These are phyloP conservation scores for Stachybotrys elegans DNA, from an alignment of 2,329 filamentous ascomycete genomes.

Conservation along the genomic window DNA sequence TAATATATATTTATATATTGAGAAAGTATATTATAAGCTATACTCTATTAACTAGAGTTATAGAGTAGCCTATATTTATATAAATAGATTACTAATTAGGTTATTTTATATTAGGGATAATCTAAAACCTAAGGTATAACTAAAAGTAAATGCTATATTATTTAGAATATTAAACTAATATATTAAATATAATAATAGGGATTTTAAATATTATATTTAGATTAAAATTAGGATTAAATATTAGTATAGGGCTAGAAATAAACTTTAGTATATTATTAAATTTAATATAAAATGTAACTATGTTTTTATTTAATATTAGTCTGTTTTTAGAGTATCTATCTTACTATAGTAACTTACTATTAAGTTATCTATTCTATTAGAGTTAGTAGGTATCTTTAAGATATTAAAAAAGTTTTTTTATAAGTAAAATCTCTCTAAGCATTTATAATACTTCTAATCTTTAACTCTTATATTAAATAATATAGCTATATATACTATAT, in stretches of 20 bases:
- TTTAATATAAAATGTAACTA: neutral
- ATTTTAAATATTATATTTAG: neutral
- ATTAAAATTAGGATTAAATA: neutral
- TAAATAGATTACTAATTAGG: no score
- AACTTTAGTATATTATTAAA: neutral
- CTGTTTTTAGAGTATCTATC: neutral
- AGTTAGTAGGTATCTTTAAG: neutral
- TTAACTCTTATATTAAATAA: no score
- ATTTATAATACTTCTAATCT: neutral
- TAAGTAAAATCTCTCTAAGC: neutral
- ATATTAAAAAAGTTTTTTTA: neutral
- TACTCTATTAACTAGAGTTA: no score
- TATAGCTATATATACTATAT: neutral
- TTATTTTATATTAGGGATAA: no score
- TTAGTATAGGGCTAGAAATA: neutral
- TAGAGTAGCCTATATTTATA: neutral
- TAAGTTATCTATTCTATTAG: neutral
- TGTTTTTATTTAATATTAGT: neutral
- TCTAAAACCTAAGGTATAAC: no score
- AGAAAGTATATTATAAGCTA: neutral
- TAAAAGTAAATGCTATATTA: neutral
- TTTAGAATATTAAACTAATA: neutral
- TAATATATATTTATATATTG: neutral
- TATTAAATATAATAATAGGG: neutral
- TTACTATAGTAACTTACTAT: neutral